Evolutionary conservation across 1,284 basidiomycete genomes (phyloP).

Genomic region (Cutaneotrichosporon daszewskae): DNA sequence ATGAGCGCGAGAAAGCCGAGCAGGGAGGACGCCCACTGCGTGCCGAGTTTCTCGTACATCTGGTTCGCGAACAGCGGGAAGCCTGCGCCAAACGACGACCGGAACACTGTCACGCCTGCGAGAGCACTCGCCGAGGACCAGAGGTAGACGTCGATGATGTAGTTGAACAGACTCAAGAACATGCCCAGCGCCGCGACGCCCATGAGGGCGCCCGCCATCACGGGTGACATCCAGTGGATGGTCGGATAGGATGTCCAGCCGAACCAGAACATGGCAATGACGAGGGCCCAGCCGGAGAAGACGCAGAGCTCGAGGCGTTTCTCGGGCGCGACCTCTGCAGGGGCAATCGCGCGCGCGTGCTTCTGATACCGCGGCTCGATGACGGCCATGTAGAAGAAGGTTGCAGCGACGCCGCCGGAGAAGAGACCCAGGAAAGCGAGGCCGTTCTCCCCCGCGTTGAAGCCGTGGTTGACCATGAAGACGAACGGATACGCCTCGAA

Average conservation of each 20-base stretch:
- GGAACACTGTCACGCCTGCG: slow-evolving; percentile 51
- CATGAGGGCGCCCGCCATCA: slow-evolving; percentile 49
- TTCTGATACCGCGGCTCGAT: slow-evolving; percentile 27
- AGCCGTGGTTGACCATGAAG: slow-evolving; percentile 48
- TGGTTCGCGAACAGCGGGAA: slow-evolving; percentile 51
- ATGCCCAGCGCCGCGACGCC: slow-evolving; percentile 53
- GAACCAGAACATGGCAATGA: slow-evolving; percentile 48
- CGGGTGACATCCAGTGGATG: slow-evolving; percentile 49
- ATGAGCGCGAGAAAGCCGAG: slow-evolving; percentile 44
- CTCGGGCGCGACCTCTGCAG: slow-evolving; percentile 28
- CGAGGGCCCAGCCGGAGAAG: slow-evolving; percentile 47
- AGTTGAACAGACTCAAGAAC: slow-evolving; percentile 52
- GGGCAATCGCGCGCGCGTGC: slow-evolving; percentile 23
- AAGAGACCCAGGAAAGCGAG: slow-evolving; percentile 53
- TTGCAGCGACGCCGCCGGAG: slow-evolving; percentile 41
- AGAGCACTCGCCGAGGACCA: slow-evolving; percentile 52
- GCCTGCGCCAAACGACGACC: slow-evolving; percentile 51
- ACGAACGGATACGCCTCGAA: slow-evolving; percentile 50
- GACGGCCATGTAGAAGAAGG: slow-evolving; percentile 27
- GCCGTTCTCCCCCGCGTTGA: slow-evolving; percentile 50
- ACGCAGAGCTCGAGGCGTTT: slow-evolving; percentile 38
- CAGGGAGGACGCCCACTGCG: slow-evolving; percentile 41
- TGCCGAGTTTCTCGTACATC: slow-evolving; percentile 51
- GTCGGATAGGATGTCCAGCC: slow-evolving; percentile 49
- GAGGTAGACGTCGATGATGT: slow-evolving; percentile 53